These are phyloP conservation scores for Thermothelomyces thermophilus DNA, from an alignment of 2,329 filamentous ascomycete species.

Conservation along the genomic window DNA sequence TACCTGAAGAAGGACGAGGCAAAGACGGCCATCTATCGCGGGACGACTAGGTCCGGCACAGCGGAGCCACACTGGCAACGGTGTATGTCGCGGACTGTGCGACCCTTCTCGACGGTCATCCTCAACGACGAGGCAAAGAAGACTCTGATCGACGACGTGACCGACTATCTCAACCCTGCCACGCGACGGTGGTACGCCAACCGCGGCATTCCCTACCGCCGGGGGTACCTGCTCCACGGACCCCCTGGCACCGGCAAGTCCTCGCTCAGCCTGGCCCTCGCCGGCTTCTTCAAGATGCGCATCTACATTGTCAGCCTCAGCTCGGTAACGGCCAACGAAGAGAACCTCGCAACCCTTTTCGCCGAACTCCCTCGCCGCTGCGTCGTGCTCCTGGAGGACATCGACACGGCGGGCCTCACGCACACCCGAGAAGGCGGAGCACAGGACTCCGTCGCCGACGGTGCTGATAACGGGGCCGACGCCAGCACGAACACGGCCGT, in stretches of 20 bases:
- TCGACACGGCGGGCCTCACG: slow-evolving; percentile 65
- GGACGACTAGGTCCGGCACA: slow-evolving; percentile 36
- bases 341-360: slow-evolving; percentile 58
- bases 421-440: slow-evolving; percentile 43
- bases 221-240: slow-evolving; percentile 76
- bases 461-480: slow-evolving; percentile 13
- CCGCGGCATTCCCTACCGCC: slow-evolving; percentile 76
- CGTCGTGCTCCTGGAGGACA: slow-evolving; percentile 69
- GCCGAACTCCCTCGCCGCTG: slow-evolving; percentile 61
- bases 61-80: slow-evolving; percentile 51
- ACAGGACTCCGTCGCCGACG: slow-evolving; percentile 13
- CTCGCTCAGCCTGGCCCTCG: slow-evolving; percentile 62
- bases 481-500: not conserved
- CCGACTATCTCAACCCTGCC: slow-evolving; percentile 55
- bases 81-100: slow-evolving; percentile 53
- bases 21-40: slow-evolving; percentile 61
- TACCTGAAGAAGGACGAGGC: slow-evolving; percentile 53
- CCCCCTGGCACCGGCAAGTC: slow-evolving; percentile 77
- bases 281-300: slow-evolving; percentile 61
- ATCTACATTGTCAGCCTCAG: slow-evolving; percentile 68
- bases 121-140: slow-evolving; percentile 55
- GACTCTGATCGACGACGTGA: slow-evolving; percentile 53
- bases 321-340: slow-evolving; percentile 56
- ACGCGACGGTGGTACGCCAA: slow-evolving; percentile 75
- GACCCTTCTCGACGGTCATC: slow-evolving; percentile 60